These are phyloP conservation scores for Cadophora luteo-olivacea DNA, from an alignment of 2,329 filamentous ascomycete genomes.

Conservation along the genomic window DNA sequence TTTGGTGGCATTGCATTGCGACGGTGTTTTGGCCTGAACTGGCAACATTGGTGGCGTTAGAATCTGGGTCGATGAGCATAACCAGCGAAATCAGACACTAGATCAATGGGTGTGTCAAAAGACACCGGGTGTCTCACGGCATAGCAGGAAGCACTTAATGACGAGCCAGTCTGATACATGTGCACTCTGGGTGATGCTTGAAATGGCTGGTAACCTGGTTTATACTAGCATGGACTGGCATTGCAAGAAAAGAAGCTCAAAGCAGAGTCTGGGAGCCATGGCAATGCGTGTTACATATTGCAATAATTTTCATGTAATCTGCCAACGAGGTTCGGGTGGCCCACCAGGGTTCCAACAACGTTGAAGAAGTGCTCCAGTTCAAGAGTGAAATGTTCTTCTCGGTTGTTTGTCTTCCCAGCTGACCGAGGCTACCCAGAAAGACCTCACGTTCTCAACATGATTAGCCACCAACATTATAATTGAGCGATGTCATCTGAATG, in stretches of 20 bases:
- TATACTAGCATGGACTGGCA: too few species aligned
- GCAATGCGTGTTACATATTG: neutral
- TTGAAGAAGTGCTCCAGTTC: neutral
- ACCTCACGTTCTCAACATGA: neutral
- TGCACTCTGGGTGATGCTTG: neutral
- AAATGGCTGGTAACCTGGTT: too few species aligned
- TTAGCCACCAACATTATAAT: too few species aligned
- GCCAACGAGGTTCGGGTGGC: too few species aligned
- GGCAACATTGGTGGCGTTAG: conserved; percentile 16
- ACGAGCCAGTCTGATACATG: neutral
- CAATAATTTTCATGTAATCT: neutral
- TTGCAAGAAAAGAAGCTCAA: too few species aligned
- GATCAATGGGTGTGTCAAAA: neutral
- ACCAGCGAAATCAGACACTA: conserved; percentile 11
- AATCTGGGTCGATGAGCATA: conserved; percentile 10
- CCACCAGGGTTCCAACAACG: too few species aligned
- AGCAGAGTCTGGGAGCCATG: neutral
- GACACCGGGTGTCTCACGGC: neutral
- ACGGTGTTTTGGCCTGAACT: neutral
- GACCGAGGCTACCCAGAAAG: neutral
- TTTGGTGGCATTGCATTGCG: conserved; percentile 7
- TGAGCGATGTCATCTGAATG: neutral
- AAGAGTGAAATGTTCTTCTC: too few species aligned
- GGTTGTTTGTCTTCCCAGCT: neutral
- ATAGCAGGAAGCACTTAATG: neutral